A percentile compares a stretch with the other conserved stretches of the same genome.
Conservation (phyloP, 306 rosid species). For the Cotoneaster glaucophyllus region DNA sequence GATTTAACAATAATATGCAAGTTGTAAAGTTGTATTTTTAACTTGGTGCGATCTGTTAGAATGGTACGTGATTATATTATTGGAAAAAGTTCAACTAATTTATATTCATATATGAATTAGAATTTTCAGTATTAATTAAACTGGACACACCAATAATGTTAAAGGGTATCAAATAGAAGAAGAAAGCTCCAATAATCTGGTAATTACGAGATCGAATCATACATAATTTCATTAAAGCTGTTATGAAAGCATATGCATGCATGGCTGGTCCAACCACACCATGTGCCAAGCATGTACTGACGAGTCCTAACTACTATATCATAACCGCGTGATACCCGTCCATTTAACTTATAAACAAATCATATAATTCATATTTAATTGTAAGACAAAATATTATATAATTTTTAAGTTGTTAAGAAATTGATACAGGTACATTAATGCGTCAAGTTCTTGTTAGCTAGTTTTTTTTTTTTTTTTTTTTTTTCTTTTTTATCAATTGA, state of each 20-base stretch:
- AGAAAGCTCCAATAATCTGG: neutral
- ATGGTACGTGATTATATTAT: neutral
- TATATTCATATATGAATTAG: too few species aligned
- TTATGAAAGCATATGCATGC: neutral
- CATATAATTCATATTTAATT: too few species aligned
- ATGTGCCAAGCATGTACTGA: neutral
- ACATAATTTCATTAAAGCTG: neutral
- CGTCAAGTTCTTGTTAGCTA: neutral
- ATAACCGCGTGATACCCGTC: neutral
- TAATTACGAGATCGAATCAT: neutral
- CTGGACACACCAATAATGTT: too few species aligned
- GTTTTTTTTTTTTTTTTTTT: too few species aligned
- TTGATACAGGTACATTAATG: neutral
- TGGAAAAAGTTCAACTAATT: too few species aligned
- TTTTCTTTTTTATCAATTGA: too few species aligned
- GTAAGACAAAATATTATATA: neutral
- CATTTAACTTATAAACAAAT: neutral
- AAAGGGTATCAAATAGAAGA: neutral
- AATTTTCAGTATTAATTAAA: too few species aligned
- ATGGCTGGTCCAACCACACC: neutral
- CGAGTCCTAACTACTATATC: neutral
- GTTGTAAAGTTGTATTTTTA: too few species aligned
- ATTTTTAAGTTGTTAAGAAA: neutral
- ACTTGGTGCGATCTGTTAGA: neutral
- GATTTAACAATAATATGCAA: neutral